phyloP scores from a whole-genome alignment of 805 yeast genomes.

The Lipomyces spencermartinsiae region DNA sequence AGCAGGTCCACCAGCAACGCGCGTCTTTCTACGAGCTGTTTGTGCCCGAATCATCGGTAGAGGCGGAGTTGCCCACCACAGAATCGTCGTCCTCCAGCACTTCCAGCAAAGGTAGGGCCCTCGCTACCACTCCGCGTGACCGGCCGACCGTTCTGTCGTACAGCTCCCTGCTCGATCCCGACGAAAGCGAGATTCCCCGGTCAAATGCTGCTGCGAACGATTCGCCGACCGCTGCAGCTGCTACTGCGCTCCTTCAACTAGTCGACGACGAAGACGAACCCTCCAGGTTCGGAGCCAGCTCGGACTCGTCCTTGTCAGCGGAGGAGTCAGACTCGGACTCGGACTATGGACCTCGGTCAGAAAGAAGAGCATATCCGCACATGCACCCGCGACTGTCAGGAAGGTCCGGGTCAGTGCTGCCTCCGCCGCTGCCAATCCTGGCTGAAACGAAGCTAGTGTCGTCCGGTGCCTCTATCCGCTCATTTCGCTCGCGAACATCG shows the following conservation, averaged over 20 bases:
- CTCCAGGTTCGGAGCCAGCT: constrained; percentile 5
- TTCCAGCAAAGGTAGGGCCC: constrained; percentile 3
- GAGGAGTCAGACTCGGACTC: constrained; percentile 21
- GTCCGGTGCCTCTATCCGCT: constrained; percentile 36
- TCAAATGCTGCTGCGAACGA: not conserved
- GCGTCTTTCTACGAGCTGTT: constrained; percentile 33
- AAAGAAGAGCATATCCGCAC: not conserved
- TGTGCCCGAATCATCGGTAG: constrained; percentile 25
- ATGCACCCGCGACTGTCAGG: not conserved
- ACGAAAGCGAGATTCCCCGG: constrained; percentile 1
- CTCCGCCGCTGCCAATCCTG: constrained; percentile 24
- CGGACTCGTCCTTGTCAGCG: constrained; percentile 22
- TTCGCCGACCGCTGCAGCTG: constrained; percentile 7
- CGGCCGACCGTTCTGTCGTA: constrained; percentile 18
- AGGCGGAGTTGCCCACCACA: constrained; percentile 24
- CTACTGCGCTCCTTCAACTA: constrained; percentile 7
- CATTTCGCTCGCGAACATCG: constrained; percentile 33
- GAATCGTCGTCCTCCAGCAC: constrained; percentile 20
- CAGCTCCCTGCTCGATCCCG: constrained; percentile 28
- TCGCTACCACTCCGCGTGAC: constrained; percentile 11
- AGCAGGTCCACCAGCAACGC: constrained; percentile 16
- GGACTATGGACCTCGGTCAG: constrained; percentile 11
- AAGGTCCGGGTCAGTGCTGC: constrained; percentile 22
- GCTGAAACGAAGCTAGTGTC: constrained; percentile 18
- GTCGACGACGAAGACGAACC: constrained; percentile 9